Evolutionary conservation across 768 basidiomycete species (phyloP).

Genomic region (Lactifluus subvellereus): DNA sequence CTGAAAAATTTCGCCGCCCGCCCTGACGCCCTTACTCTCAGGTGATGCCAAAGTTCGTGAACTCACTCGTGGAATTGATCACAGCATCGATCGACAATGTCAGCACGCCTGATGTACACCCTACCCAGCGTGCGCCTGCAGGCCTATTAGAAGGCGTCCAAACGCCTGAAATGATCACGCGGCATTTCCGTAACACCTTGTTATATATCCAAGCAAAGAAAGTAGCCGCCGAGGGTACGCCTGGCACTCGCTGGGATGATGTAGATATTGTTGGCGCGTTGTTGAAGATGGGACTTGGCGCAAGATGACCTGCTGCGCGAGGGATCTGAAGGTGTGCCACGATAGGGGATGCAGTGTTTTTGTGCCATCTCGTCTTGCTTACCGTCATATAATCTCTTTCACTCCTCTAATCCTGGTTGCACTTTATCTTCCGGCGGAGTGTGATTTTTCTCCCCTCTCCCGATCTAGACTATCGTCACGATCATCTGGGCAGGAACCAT

Average conservation of each 20-base stretch:
- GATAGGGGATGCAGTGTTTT: conserved; percentile 9
- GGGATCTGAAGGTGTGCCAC: conserved; percentile 8
- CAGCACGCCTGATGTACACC: conserved; percentile 80
- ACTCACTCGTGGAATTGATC: conserved; percentile 93
- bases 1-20: neutral
- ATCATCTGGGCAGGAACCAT: neutral
- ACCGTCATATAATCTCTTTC: conserved; percentile 8
- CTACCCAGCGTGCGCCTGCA: conserved; percentile 78
- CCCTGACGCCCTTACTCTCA: conserved; percentile 30
- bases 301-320: conserved; percentile 1
- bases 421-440: neutral
- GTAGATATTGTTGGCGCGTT: conserved; percentile 86
- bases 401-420: neutral
- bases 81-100: conserved; percentile 91
- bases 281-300: conserved; percentile 69
- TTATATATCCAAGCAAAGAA: conserved; percentile 77
- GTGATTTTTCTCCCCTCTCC: neutral
- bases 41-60: conserved; percentile 95
- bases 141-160: conserved; percentile 90
- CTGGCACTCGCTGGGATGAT: conserved; percentile 61
- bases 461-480: neutral
- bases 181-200: conserved; percentile 92
- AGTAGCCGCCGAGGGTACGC: conserved; percentile 40
- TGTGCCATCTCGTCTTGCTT: conserved; percentile 18
- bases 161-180: conserved; percentile 86